Evolutionary conservation across 768 basidiomycete genomes (phyloP).

Genomic region (Obba rivulosa): DNA sequence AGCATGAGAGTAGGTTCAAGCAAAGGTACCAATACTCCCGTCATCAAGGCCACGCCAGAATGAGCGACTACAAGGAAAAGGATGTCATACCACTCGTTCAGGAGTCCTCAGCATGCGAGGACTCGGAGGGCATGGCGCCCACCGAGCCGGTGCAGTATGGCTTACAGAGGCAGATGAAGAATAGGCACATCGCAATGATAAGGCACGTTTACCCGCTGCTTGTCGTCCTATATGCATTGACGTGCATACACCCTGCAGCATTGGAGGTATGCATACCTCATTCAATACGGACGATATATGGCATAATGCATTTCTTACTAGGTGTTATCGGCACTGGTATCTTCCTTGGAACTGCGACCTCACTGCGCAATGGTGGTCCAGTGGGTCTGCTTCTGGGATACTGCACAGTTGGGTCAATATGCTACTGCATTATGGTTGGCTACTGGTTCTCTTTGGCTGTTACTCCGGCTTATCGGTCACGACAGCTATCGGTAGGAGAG

Average conservation of each 20-base stretch:
- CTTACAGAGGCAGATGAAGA: constrained; percentile 18
- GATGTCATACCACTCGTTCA: no score
- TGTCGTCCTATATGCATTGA: neutral
- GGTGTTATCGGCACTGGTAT: constrained; percentile 45
- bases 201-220: constrained; percentile 6
- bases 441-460: neutral
- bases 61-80: no score
- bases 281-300: neutral
- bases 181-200: constrained; percentile 24
- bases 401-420: constrained; percentile 26
- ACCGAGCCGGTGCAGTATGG: no score
- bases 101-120: neutral
- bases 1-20: no score
- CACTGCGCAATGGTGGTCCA: constrained; percentile 37
- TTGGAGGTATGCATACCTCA: constrained; percentile 4
- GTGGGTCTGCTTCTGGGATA: constrained; percentile 38
- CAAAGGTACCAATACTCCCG: no score
- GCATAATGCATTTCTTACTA: neutral
- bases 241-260: constrained; percentile 1
- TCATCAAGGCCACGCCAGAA: no score
- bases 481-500: constrained; percentile 28
- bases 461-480: neutral
- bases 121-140: neutral
- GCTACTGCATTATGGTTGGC: constrained; percentile 31
- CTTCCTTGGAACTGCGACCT: constrained; percentile 46